Conservation (phyloP, 1,284 basidiomycete species). For the Butyriboletus pseudospeciosus region DNA sequence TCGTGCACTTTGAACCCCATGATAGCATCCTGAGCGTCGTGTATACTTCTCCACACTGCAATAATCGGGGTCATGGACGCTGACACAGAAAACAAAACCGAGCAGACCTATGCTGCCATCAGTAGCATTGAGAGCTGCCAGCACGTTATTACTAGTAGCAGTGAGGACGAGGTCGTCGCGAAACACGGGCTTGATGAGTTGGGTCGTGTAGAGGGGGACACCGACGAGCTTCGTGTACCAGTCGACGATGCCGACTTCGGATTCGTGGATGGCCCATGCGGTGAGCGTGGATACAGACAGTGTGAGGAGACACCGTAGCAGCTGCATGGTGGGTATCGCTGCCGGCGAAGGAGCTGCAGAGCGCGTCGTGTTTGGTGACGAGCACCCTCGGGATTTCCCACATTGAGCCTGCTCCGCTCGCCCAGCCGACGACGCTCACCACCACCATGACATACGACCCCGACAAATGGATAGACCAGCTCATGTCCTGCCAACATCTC, state of each 20-base stretch:
- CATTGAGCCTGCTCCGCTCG: conserved; percentile 2
- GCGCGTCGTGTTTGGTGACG: not conserved
- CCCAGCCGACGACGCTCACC: not conserved
- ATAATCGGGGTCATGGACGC: conserved; percentile 9
- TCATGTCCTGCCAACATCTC: conserved; percentile 83
- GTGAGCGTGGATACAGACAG: conserved; percentile 6
- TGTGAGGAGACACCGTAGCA: conserved; percentile 15
- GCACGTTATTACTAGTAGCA: conserved; percentile 72
- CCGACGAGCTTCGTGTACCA: conserved; percentile 81
- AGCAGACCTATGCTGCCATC: conserved; percentile 67
- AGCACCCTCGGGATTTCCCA: conserved; percentile 17
- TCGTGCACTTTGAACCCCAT: conserved; percentile 62
- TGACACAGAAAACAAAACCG: not conserved
- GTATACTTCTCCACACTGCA: conserved; percentile 77
- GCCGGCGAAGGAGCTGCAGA: not conserved
- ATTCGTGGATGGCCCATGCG: conserved; percentile 54
- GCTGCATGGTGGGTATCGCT: conserved; percentile 15
- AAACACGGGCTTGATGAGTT: conserved; percentile 53
- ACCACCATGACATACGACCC: conserved; percentile 43
- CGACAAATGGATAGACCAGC: conserved; percentile 73
- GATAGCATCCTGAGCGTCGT: conserved; percentile 64
- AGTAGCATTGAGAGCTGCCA: conserved; percentile 70
- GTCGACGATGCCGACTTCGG: conserved; percentile 79
- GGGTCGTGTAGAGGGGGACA: conserved; percentile 52
- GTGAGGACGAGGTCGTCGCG: conserved; percentile 58